Evolutionary conservation across 2,329 filamentous ascomycete species (phyloP), one percentile per base, ranked within the genome.

Genomic region (Sclerotinia spermophila): DNA sequence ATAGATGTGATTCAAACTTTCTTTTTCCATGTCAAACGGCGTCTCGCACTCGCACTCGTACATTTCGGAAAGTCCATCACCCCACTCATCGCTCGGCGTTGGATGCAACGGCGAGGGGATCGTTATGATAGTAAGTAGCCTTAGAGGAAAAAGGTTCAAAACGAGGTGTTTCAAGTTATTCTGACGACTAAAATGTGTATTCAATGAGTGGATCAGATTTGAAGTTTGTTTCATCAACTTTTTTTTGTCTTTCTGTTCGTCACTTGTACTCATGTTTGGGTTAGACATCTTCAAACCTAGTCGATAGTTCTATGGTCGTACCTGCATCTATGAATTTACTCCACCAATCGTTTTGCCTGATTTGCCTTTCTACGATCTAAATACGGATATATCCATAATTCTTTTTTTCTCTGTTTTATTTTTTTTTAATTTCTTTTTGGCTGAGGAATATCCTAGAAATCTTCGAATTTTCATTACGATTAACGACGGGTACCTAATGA

Each of bases 241-340:
- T 64, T 35, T 33, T 64, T n/a, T 48, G 13, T 24, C 17, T 48
- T 48, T 38, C 42, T 38, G 48, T 35, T 60, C 42, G n/a, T 60
- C 27, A 33, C 19, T n/a, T 51, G 8, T 45, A 30, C 42, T 60
- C 59, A 15, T n/a, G 51, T 38, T 38, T 27, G 10, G 53, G 48
- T 67, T 56, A 55, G 48, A 53, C n/a, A 53, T 13, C 11, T 19
- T 56, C 30, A 40, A 33, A 35, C 45, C 42, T 68, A 44, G 44
- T 68, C 56, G 33, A 48, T 15, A n/a, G 48, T 51, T 51, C 48
- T 27, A 51, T 35, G 42, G 67, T 62, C 35, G 67, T 68, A 68
- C 67, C 67, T 68, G 67, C 67, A 68, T 68, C 53, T 53, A 35
- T 68, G 56, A 58, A 68, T 68, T 68, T 68, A 53, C 56, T 68